Evolutionary conservation across 2,329 filamentous ascomycete species (phyloP), one percentile per base, ranked within the genome.

Genomic region (Canariomyces notabilis): DNA sequence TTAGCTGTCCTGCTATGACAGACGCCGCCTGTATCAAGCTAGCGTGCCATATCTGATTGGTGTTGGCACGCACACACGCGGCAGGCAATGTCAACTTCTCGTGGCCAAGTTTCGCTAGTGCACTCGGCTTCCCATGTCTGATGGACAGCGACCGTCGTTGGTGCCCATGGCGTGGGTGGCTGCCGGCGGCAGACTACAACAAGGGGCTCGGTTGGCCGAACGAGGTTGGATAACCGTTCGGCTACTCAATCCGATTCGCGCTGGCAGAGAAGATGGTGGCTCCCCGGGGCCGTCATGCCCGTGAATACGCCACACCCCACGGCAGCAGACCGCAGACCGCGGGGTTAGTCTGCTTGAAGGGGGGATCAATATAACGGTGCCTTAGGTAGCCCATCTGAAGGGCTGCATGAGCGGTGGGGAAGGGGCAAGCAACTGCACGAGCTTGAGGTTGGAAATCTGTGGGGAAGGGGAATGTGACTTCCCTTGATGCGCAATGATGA

Each of bases 201-300:
- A n/a, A 26, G 37, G 19, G 26, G 14, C 21, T 5, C 9, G 31
- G 26, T 33, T 44, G 42, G 33, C 19, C 37, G 22, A 44, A 37
- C 18, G 37, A 37, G 23, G 15, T n/a, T 36, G 22, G 23, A 40
- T 20, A 41, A 16, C 41, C 37, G 22, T 20, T 41, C 41, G 37
- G 33, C 26, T n/a, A 42, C 18, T n/a, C 7, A 18, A 33, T 44
- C 42, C 37, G 42, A 49, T 44, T 48, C 46, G 46, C 40, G 35
- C 20, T 44, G 18, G 20, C 18, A 5, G 8, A 31, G 12, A 21
- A 18, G 29, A 34, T 23, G 46, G 41, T 33, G 41, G 40, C 36
- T 26, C 20, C 9, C 31, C 11, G 32, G 18, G 22, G 19, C 20
- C 33, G 33, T 34, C 34, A 20, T 38, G 20, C 18, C 29, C 22